A percentile compares a stretch with the other conserved stretches of the same genome.
Evolutionary conservation across 495 filamentous ascomycete genomes (phyloP).

Genomic region (Alectoria sarmentosa): DNA sequence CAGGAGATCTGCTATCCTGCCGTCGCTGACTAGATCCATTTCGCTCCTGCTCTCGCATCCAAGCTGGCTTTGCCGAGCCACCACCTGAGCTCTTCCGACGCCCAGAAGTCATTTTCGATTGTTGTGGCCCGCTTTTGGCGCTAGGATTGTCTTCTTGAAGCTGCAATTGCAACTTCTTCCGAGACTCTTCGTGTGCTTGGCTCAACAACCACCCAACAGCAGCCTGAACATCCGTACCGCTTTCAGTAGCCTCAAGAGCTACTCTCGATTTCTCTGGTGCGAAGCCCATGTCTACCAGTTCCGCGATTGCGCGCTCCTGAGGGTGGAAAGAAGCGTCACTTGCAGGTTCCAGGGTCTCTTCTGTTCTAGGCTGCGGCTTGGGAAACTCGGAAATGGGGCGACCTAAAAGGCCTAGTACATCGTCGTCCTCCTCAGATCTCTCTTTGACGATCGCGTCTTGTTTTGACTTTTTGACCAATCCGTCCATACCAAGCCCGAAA

Average conservation of each 20-base stretch:
- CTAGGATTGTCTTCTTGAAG: constrained; percentile 26
- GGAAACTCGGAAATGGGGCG: constrained; percentile 79
- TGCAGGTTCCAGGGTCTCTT: constrained; percentile 37
- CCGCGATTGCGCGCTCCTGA: constrained; percentile 75
- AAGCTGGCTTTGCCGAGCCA: constrained; percentile 35
- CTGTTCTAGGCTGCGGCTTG: constrained; percentile 33
- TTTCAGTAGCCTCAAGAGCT: constrained; percentile 71
- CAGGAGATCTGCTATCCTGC: constrained; percentile 50
- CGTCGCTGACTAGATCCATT: constrained; percentile 34
- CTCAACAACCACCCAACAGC: constrained; percentile 88
- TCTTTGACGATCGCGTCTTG: not conserved
- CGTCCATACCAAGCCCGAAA: constrained; percentile 60
- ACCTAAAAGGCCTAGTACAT: constrained; percentile 79
- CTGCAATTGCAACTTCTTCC: constrained; percentile 45
- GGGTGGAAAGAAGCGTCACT: constrained; percentile 45
- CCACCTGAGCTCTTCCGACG: constrained; percentile 37
- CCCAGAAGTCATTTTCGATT: constrained; percentile 29
- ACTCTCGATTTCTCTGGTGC: constrained; percentile 67
- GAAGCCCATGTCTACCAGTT: constrained; percentile 95
- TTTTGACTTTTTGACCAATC: constrained; percentile 24
- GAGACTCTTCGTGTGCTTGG: constrained; percentile 72
- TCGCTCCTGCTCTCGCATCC: constrained; percentile 38
- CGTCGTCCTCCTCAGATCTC: constrained; percentile 52
- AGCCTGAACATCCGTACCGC: constrained; percentile 73
- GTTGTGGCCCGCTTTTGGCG: constrained; percentile 28